Evolutionary conservation across 1,284 basidiomycete genomes (phyloP), one percentile per base, ranked within the genome.

Genomic region (Vanrija sp.): DNA sequence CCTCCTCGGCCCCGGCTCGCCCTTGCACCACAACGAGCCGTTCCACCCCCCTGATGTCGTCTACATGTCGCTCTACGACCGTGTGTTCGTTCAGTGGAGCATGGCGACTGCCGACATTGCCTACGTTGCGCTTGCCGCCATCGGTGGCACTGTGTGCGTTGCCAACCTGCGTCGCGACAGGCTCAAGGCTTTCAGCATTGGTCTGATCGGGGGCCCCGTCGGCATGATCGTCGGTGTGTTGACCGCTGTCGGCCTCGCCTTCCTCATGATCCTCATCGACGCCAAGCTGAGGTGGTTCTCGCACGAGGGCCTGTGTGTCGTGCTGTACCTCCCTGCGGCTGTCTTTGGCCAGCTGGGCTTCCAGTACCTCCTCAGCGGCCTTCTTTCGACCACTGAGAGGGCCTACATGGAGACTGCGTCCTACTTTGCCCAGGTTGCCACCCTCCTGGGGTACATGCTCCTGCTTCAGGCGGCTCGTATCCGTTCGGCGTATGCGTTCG

Each of bases 241-340:
- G 1, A 76, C 79, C 1, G 84, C 87, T 2, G 94, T 95, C 63
- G 54, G 81, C 0, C 81, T 89, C 0, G 96, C 94, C 0, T 68
- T 84, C 1, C 57, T 88, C 19, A 88, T 97, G 84, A 69, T 73
- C 16, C 79, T 84, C 0, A 70, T 91, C n/a, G 80, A 82, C 10
- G 86, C 83, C 69, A 80, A 62, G 7, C 62, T 69, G 53, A 56
- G 64, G 15, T 76, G 75, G 91, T 94, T 89, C 75, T 79, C 82
- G 12, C 82, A 82, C 54, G 89, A 92, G 61, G 81, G 84, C 59
- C 82, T 85, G 4, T 83, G 85, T 9, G 63, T 94, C 5, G 66
- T 83, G 12, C 75, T 96, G n/a, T 97, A 91, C 68, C 86, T 81
- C 2, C 89, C 91, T 23, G 81, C 88, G 0, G 84, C 84, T 0